Base-by-base conservation (phyloP, 2,329 filamentous ascomycete genomes). In the Stagonosporopsis rhizophila region DNA sequence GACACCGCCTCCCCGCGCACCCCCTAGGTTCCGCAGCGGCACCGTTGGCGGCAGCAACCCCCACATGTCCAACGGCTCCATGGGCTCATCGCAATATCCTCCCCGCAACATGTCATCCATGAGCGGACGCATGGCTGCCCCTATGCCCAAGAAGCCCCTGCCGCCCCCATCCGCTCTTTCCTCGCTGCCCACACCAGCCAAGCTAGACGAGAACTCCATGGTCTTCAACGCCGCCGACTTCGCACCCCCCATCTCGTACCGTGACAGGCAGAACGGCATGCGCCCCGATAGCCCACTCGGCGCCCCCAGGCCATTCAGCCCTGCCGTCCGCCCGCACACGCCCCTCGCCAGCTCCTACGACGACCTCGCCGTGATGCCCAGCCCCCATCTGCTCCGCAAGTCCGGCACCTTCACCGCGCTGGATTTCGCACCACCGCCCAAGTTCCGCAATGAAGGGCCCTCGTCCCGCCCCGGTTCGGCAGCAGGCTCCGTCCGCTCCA, bases 311-410 rank as follows among this genome's bases (percentile, higher is more conserved):
- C 87, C 92, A 1, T 99, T 91, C 79, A 88, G 87, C 53, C 87
- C 89, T n/a, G 81, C 82, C 34, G 83, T 93, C 2, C 86, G 89
- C 15, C 84, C 86, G 27, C 89, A 91, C 71, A 89, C 87, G n/a
- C 93, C 93, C 0, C 82, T 97, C 35, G 88, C 84, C 22, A 91
- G 89, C 57, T 84, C 92, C 5, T 97, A 92, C 75, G 94, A 98
- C 53, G 94, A 98, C 56, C 87, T 98, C 59, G 78, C 89, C 12
- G 83, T 85, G 8, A 87, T 99, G 61, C 95, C 95, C 34, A 97
- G 92, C 83, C 92, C 95, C 37, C 88, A 93, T 72, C 67, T 86
- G 69, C 82, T 95, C 46, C 87, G 89, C 70, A 93, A 92, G 70
- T 93, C 90, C 1, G 81, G 85, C 59, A 91, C 89, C 0, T 94